These are phyloP conservation scores for Mucuna pruriens DNA, from an alignment of 306 rosid genomes.

Conservation along the genomic window DNA sequence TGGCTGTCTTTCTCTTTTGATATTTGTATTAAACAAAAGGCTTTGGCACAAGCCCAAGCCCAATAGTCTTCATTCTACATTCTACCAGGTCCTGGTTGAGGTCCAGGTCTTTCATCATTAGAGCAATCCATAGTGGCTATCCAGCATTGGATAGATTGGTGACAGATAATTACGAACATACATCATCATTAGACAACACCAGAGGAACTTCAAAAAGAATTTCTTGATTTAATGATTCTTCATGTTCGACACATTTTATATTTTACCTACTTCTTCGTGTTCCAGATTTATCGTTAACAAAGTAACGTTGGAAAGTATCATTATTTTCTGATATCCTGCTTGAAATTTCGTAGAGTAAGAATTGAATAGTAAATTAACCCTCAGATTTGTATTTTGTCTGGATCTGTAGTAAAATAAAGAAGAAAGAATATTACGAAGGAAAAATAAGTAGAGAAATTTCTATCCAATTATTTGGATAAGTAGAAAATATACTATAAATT, in stretches of 20 bases:
- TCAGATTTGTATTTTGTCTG: too few relatives aligned
- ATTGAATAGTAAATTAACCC: too few relatives aligned
- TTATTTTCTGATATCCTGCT: too few relatives aligned
- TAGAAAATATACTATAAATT: too few relatives aligned
- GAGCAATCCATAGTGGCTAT: conserved; percentile 56
- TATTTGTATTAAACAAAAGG: background rate
- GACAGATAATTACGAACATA: conserved; percentile 36
- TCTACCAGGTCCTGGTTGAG: conserved; percentile 51
- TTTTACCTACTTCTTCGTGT: background rate
- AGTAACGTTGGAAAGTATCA: background rate
- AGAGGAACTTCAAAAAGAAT: background rate
- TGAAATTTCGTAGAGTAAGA: too few relatives aligned
- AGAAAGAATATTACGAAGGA: too few relatives aligned
- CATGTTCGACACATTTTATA: conserved; percentile 50
- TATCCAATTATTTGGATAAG: too few relatives aligned
- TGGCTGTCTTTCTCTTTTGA: conserved; percentile 37
- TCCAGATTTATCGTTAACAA: background rate
- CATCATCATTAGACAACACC: background rate
- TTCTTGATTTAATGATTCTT: conserved; percentile 47
- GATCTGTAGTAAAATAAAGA: too few relatives aligned
- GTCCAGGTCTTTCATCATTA: conserved; percentile 54
- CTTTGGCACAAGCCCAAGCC: background rate
- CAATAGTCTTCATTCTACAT: background rate
- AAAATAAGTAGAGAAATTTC: too few relatives aligned
- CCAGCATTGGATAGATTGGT: conserved; percentile 51